phyloP scores from a whole-genome alignment of 768 basidiomycete genomes.

The Phaeolepiota aurea region DNA sequence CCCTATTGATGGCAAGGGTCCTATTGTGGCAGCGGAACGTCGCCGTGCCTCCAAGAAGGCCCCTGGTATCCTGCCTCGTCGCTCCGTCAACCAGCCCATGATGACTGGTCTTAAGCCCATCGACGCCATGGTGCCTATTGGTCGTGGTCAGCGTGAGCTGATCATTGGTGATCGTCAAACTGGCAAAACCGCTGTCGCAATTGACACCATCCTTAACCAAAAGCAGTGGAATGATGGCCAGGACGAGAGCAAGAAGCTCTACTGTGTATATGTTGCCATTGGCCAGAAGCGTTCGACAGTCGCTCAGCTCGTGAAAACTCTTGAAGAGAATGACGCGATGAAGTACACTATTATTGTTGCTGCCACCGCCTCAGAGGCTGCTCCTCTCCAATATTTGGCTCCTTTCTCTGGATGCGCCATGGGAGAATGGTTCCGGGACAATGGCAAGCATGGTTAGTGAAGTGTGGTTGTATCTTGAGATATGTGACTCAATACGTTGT shows the following conservation, averaged over 20 bases:
- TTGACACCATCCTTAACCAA: conserved; percentile 99
- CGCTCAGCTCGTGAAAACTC: conserved; percentile 98
- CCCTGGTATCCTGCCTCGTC: conserved; percentile 97
- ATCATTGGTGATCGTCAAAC: conserved; percentile 99
- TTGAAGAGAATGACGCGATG: conserved; percentile 99
- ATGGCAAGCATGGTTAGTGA: conserved; percentile 92
- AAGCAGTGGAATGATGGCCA: conserved; percentile 98
- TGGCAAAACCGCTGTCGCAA: conserved; percentile 98
- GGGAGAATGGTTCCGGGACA: conserved; percentile 99
- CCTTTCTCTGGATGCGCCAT: conserved; percentile 99
- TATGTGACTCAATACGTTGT: conserved; percentile 4
- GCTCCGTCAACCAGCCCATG: conserved; percentile 99
- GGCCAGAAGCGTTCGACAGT: conserved; percentile 99
- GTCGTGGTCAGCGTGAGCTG: conserved; percentile 99
- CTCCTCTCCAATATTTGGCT: conserved; percentile 97
- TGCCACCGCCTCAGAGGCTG: conserved; percentile 98
- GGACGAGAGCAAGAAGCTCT: conserved; percentile 96
- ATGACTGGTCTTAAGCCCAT: conserved; percentile 99
- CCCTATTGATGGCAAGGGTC: conserved; percentile 99
- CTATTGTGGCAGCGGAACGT: conserved; percentile 88
- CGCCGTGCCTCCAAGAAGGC: conserved; percentile 98
- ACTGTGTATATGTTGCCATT: conserved; percentile 99
- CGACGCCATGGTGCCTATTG: conserved; percentile 99
- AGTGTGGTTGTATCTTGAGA: neutral
- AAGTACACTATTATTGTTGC: conserved; percentile 99